Percentiles rank a stretch among this genome's conserved stretches.
These are phyloP conservation scores for Metschnikowia hibisci DNA, from an alignment of 805 yeast genomes.

Conservation along the genomic window DNA sequence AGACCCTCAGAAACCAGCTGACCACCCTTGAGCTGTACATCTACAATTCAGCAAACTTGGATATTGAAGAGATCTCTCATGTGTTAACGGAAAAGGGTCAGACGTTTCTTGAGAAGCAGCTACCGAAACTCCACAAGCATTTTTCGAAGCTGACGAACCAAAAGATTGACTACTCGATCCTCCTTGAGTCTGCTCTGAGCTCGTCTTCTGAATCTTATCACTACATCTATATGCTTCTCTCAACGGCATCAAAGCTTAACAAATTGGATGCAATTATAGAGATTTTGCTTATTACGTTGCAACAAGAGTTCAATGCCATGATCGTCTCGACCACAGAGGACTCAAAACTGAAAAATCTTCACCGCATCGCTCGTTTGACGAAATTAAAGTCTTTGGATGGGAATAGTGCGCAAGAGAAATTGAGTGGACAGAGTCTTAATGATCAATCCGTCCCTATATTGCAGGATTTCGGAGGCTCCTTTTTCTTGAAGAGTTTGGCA, in stretches of 20 bases:
- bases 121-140: conserved; percentile 27
- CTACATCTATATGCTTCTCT: conserved; percentile 51
- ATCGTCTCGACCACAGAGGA: conserved; percentile 63
- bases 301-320: conserved; percentile 60
- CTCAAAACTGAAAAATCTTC: conserved; percentile 52
- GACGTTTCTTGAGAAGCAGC: conserved; percentile 26
- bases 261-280: conserved; percentile 57
- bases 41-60: conserved; percentile 54
- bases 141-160: conserved; percentile 16
- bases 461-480: conserved; percentile 64
- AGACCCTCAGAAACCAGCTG: conserved; percentile 31
- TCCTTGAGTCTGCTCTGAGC: conserved; percentile 29
- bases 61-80: conserved; percentile 47
- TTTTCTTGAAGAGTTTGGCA: conserved; percentile 60
- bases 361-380: conserved; percentile 24
- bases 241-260: conserved; percentile 57
- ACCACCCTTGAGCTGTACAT: conserved; percentile 50
- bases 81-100: conserved; percentile 29
- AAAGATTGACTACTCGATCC: conserved; percentile 27
- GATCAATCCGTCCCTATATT: conserved; percentile 54
- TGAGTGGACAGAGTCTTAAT: conserved; percentile 31
- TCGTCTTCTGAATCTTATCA: conserved; percentile 42
- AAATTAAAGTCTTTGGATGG: conserved; percentile 31
- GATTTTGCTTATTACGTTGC: conserved; percentile 50
- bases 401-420: conserved; percentile 17